These are phyloP conservation scores for Lentinula boryana DNA, from an alignment of 768 basidiomycete species.

Conservation along the genomic window DNA sequence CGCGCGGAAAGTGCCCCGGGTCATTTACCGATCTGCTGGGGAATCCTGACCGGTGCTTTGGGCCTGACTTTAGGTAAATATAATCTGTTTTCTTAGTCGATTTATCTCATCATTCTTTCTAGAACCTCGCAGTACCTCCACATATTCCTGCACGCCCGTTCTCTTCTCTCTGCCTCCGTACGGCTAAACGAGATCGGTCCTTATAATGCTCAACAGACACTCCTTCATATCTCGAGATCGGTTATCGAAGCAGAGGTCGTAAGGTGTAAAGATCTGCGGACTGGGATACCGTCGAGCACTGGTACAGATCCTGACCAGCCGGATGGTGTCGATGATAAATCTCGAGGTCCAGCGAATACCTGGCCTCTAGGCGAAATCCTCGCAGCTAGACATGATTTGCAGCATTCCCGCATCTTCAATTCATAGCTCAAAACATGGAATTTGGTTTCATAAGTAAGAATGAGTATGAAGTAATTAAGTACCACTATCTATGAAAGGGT, in stretches of 20 bases:
- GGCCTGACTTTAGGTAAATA: conserved; percentile 62
- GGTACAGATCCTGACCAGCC: conserved; percentile 7
- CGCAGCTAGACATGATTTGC: conserved; percentile 83
- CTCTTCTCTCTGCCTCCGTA: conserved; percentile 87
- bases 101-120: conserved; percentile 7
- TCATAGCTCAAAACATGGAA: conserved; percentile 25
- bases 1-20: conserved; percentile 63
- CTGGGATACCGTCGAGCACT: conserved; percentile 28
- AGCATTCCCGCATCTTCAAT: conserved; percentile 97
- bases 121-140: conserved; percentile 84
- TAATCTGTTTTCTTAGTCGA: not conserved
- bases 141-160: conserved; percentile 88
- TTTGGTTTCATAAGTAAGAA: no score
- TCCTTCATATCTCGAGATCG: conserved; percentile 66
- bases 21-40: conserved; percentile 92
- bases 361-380: conserved; percentile 97
- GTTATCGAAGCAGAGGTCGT: conserved; percentile 53
- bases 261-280: conserved; percentile 42
- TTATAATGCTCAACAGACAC: conserved; percentile 83
- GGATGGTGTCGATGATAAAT: conserved; percentile 30
- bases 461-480: no score
- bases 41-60: conserved; percentile 72
- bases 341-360: conserved; percentile 73
- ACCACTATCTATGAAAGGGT: no score
- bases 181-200: conserved; percentile 90